Percentiles rank a stretch among this genome's conserved stretches.
Conservation (phyloP, 768 basidiomycete genomes). For the Russula griseocarnosa region DNA sequence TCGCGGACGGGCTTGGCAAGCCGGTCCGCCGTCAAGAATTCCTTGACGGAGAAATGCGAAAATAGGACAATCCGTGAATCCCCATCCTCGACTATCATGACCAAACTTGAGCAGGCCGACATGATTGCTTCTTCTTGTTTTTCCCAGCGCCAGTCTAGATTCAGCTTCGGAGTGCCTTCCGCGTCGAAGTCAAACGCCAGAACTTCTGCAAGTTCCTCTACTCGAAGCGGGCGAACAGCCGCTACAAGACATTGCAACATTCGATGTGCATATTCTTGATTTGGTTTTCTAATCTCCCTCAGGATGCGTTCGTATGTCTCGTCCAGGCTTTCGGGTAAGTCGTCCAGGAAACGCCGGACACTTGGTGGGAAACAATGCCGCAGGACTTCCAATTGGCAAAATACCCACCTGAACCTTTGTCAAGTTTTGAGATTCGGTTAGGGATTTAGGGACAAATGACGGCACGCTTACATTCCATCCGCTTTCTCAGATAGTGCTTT, state of each 20-base stretch:
- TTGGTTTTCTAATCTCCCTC: neutral
- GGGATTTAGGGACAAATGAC: no score
- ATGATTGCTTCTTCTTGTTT: neutral
- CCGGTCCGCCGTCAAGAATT: neutral
- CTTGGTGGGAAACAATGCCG: neutral
- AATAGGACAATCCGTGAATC: neutral
- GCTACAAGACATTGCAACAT: neutral
- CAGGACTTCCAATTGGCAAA: conserved; percentile 6
- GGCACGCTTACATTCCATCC: conserved; percentile 1
- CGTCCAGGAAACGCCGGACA: neutral
- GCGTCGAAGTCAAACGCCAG: neutral
- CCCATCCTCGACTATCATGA: neutral
- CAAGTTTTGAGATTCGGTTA: neutral
- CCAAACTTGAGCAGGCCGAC: neutral
- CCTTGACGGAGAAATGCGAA: conserved; percentile 7
- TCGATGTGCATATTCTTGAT: neutral
- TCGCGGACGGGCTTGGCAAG: neutral
- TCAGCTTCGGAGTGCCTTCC: neutral
- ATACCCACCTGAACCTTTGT: conserved; percentile 12
- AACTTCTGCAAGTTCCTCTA: conserved; percentile 1
- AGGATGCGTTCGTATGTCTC: conserved; percentile 5
- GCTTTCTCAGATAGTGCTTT: conserved; percentile 10
- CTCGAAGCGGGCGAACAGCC: neutral
- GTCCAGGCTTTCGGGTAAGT: neutral
- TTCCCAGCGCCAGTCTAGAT: neutral